Evolutionary conservation across 805 yeast genomes (phyloP), one percentile per base, ranked within the genome.

Genomic region (Kodamaea hsintzibuensis): DNA sequence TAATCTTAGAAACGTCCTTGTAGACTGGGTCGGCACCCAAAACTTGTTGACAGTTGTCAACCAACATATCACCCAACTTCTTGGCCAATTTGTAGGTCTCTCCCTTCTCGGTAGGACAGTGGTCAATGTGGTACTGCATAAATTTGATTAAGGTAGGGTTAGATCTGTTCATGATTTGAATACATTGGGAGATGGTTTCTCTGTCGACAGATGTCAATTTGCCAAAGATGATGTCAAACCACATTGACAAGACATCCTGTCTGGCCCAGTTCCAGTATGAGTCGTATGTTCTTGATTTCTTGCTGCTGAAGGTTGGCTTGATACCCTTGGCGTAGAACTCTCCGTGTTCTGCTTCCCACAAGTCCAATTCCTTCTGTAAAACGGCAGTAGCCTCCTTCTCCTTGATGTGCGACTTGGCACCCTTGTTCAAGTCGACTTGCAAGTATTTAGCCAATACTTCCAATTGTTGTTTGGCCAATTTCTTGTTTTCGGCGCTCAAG

Each of bases 231-330:
- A 95, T 91, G 74, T 95, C 98, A 70, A 83, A 95, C 77, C 89
- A 95, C 90, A 95, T 87, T 49, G 91, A 84, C 63, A 95, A 78
- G 57, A 95, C 89, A 71, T 95, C 97, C 79, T 95, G 99, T 74
- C 98, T 89, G 47, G 98, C 98, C 99, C 99, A 95, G 75, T 96
- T 96, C 99, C 99, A 95, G 75, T 92, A 91, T 18, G 98, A 91
- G 75, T 95, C 98, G 73, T 93, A 95, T 52, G 88, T 85, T 79
- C 99, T 89, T 27, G 98, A 96, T 79, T 95, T 95, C 76, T 89
- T 82, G 57, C 93, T 81, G 33, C 97, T 89, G 77, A 95, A 95
- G 3, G 87, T 84, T 42, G 98, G 97, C 61, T 85, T 79, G 64
- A 95, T 87, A 69, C 99, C 98, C 55, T 85, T 82, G 49, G 97